These are phyloP conservation scores for Vitis hybrid DNA, from an alignment of 177 flowering plant genomes.

Conservation along the genomic window DNA sequence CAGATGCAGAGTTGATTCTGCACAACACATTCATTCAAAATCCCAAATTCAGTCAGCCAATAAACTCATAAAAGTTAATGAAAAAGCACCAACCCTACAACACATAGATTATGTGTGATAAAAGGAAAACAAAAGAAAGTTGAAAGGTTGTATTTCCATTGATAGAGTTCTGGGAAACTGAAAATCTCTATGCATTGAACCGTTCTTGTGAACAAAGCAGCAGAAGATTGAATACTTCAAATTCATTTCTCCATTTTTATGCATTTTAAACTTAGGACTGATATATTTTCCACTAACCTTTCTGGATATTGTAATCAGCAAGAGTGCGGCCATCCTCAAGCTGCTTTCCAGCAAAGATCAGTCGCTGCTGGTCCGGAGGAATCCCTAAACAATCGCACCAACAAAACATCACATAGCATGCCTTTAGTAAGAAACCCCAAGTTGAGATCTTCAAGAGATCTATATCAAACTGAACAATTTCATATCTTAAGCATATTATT, in stretches of 20 bases:
- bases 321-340: conserved; percentile 64
- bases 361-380: conserved; percentile 61
- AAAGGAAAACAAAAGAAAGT: too few relatives aligned
- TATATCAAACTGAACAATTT: too few relatives aligned
- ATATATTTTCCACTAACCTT: conserved; percentile 25
- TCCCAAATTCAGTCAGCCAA: background rate
- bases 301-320: conserved; percentile 60
- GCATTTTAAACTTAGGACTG: background rate
- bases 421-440: too few relatives aligned
- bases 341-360: conserved; percentile 62
- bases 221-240: too few relatives aligned
- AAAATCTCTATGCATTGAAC: too few relatives aligned
- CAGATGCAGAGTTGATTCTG: conserved; percentile 59
- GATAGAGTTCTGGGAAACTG: too few relatives aligned
- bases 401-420: background rate
- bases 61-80: background rate
- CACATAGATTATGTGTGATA: too few relatives aligned
- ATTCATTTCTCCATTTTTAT: too few relatives aligned
- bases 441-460: too few relatives aligned
- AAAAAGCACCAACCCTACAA: background rate
- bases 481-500: too few relatives aligned
- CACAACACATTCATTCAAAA: background rate
- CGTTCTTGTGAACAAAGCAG: too few relatives aligned
- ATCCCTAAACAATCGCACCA: conserved; percentile 28
- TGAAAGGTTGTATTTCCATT: too few relatives aligned